Percentiles rank a stretch among this genome's conserved stretches.
phyloP scores from a whole-genome alignment of 257 asterid genomes.

The Penstemon eatonii region DNA sequence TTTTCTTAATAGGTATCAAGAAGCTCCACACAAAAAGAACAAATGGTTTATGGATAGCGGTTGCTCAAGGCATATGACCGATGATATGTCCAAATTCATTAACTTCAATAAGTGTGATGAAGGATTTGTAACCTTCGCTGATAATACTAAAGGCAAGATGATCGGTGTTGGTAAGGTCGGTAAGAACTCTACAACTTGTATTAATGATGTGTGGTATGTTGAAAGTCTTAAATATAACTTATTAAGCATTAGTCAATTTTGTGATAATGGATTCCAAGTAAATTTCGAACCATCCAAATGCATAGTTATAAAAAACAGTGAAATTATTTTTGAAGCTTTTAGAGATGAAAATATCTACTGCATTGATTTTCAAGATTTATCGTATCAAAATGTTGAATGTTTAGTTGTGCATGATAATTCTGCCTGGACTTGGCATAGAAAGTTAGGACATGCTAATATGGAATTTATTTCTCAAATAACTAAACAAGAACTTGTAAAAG shows the following conservation, averaged over 20 bases:
- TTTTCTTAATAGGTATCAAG: no score
- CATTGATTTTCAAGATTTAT: not conserved
- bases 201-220: slow-evolving; percentile 2
- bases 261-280: not conserved
- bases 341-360: not conserved
- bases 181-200: not conserved
- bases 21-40: not conserved
- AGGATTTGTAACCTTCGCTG: not conserved
- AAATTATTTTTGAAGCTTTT: not conserved
- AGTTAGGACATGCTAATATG: not conserved
- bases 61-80: not conserved
- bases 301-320: not conserved
- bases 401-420: not conserved
- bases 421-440: not conserved
- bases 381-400: not conserved
- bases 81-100: not conserved
- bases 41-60: not conserved
- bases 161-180: not conserved
- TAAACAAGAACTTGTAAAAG: not conserved
- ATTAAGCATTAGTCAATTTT: not conserved
- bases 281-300: not conserved
- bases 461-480: not conserved
- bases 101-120: not conserved
- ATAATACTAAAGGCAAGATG: not conserved
- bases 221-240: not conserved